Percentiles rank a stretch among this genome's conserved stretches.
These are phyloP conservation scores for Triglochin maritima DNA, from an alignment of 106 monocot species.

Conservation along the genomic window DNA sequence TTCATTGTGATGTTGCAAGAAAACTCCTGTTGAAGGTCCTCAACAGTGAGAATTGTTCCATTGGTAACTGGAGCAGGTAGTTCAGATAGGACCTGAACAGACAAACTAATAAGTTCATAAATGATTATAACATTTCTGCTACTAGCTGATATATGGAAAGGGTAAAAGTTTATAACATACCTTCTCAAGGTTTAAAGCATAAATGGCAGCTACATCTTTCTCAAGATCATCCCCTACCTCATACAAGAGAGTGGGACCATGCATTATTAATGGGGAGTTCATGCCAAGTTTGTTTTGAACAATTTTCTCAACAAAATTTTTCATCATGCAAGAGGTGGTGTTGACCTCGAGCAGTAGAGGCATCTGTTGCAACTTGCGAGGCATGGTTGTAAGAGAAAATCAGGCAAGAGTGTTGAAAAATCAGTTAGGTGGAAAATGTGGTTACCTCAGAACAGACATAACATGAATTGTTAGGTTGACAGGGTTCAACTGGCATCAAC, in stretches of 20 bases:
- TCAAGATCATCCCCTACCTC: slow-evolving; percentile 94
- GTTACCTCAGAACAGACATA: slow-evolving; percentile 97
- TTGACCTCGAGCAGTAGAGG: slow-evolving; percentile 72
- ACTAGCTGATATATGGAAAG: not conserved
- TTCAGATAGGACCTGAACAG: slow-evolving; percentile 53
- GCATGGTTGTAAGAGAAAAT: slow-evolving; percentile 2
- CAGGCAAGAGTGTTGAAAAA: not conserved
- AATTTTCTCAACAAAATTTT: slow-evolving; percentile 81
- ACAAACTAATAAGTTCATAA: too few species aligned
- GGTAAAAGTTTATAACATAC: slow-evolving; percentile 12
- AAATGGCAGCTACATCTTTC: slow-evolving; percentile 69
- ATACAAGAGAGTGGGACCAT: slow-evolving; percentile 67
- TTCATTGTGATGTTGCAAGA: slow-evolving; percentile 81
- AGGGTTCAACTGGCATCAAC: slow-evolving; percentile 91
- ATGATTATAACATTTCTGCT: too few species aligned
- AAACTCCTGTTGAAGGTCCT: slow-evolving; percentile 87
- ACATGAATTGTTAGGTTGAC: slow-evolving; percentile 84
- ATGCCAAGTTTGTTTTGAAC: slow-evolving; percentile 75
- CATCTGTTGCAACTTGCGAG: slow-evolving; percentile 26
- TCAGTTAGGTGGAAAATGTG: too few species aligned
- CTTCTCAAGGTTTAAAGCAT: slow-evolving; percentile 82
- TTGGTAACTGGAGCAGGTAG: slow-evolving; percentile 72
- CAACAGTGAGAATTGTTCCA: slow-evolving; percentile 73
- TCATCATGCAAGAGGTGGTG: slow-evolving; percentile 45
- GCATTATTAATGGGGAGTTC: slow-evolving; percentile 76